Conservation (phyloP, 768 basidiomycete species). For the Termitomyces heimii region DNA sequence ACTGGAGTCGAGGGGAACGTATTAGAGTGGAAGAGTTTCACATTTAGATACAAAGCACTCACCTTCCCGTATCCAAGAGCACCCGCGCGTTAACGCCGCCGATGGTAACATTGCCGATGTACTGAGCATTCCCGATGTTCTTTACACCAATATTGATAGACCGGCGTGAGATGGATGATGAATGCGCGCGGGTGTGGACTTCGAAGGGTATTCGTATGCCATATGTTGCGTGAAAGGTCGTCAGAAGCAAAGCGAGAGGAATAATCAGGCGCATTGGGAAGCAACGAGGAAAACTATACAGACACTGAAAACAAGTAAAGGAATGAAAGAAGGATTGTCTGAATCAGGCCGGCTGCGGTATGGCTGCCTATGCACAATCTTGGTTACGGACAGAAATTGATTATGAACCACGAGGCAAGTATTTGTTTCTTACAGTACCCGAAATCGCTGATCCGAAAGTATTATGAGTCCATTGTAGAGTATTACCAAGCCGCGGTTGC, state of each 20-base stretch:
- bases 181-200: conserved; percentile 22
- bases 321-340: conserved; percentile 15
- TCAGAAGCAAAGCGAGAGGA: conserved; percentile 35
- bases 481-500: background rate
- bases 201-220: conserved; percentile 34
- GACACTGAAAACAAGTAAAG: conserved; percentile 16
- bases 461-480: too few species aligned
- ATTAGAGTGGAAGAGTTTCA: background rate
- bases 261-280: conserved; percentile 34
- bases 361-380: conserved; percentile 2
- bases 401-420: conserved; percentile 6
- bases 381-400: background rate
- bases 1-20: conserved; percentile 26
- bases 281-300: conserved; percentile 12
- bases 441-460: background rate
- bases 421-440: too few species aligned
- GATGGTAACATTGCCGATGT: conserved; percentile 66
- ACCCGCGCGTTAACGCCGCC: conserved; percentile 53
- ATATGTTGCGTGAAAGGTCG: conserved; percentile 31
- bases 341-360: conserved; percentile 2
- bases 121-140: conserved; percentile 69
- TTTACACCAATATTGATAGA: conserved; percentile 37
- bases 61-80: conserved; percentile 78
- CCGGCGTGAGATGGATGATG: conserved; percentile 23
- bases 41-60: conserved; percentile 3